phyloP scores from a whole-genome alignment of 768 basidiomycete genomes.

The Cystobasidium ongulense region DNA sequence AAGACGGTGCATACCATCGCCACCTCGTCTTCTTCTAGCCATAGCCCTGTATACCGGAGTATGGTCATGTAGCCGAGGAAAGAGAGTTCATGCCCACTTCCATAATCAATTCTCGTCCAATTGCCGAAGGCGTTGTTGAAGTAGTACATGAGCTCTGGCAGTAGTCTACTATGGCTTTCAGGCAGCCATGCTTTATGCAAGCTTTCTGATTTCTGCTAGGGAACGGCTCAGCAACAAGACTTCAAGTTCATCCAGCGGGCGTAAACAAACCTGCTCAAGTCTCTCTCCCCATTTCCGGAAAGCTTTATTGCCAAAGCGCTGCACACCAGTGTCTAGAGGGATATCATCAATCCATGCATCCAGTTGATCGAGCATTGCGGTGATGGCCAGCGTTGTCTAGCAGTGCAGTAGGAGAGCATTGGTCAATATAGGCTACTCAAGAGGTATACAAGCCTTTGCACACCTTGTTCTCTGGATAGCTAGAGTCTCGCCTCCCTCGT shows the following conservation, averaged over 20 bases:
- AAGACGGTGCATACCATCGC: constrained; percentile 58
- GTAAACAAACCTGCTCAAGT: constrained; percentile 58
- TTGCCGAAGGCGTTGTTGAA: constrained; percentile 79
- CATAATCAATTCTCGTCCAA: constrained; percentile 85
- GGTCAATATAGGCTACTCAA: not conserved
- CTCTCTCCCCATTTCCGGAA: constrained; percentile 76
- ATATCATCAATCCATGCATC: constrained; percentile 71
- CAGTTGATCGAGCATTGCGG: constrained; percentile 58
- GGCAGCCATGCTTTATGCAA: constrained; percentile 55
- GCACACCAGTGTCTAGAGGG: constrained; percentile 63
- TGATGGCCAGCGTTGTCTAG: constrained; percentile 48
- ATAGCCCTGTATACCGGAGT: constrained; percentile 53
- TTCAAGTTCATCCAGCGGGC: not conserved
- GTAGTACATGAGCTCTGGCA: constrained; percentile 68
- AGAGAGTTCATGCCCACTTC: constrained; percentile 88
- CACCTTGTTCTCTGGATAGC: constrained; percentile 4
- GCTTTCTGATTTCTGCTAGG: constrained; percentile 46
- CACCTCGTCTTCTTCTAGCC: constrained; percentile 59
- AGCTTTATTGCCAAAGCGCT: constrained; percentile 84
- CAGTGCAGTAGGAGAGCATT: not conserved
- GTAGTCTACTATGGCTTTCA: constrained; percentile 47
- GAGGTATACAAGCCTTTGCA: not conserved
- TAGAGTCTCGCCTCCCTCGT: constrained; percentile 57
- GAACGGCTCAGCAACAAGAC: not conserved
- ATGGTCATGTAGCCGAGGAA: constrained; percentile 37